Evolutionary conservation across 2,329 filamentous ascomycete genomes (phyloP).

Genomic region (Cryphonectria japonica): DNA sequence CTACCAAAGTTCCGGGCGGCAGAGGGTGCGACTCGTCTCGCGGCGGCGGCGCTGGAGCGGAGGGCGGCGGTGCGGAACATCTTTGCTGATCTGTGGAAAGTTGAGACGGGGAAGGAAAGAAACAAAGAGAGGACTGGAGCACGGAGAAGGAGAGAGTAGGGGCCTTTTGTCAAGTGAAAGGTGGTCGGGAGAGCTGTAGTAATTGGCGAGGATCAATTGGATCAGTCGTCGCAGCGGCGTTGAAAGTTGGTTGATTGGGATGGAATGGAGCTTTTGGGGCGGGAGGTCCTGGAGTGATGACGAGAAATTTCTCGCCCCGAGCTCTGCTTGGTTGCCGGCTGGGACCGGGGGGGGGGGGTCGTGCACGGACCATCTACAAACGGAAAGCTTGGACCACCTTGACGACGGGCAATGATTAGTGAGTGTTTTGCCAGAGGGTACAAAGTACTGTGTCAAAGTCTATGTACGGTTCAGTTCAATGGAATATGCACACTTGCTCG

Average conservation of each 20-base stretch:
- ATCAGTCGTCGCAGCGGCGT: neutral
- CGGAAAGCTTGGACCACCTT: conserved; percentile 27
- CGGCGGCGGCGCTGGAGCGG: conserved; percentile 66
- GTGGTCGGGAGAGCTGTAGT: neutral
- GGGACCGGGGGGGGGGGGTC: neutral
- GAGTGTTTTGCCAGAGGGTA: neutral
- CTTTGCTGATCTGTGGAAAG: conserved; percentile 40
- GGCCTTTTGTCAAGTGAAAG: neutral
- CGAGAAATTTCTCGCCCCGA: conserved; percentile 52
- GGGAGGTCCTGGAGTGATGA: conserved; percentile 34
- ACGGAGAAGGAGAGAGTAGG: neutral
- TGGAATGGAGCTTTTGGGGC: neutral
- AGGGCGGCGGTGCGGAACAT: conserved; percentile 93
- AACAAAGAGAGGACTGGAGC: conserved; percentile 11
- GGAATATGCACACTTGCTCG: neutral
- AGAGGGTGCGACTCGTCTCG: conserved; percentile 51
- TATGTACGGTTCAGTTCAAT: neutral
- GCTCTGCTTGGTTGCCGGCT: conserved; percentile 23
- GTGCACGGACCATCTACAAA: conserved; percentile 8
- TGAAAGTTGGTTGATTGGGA: neutral
- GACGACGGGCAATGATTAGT: neutral
- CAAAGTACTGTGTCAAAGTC: neutral
- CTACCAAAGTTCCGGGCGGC: conserved; percentile 57
- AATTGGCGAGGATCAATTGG: conserved; percentile 22
- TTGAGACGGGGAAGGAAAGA: neutral